Conservation (phyloP, 2,329 filamentous ascomycete genomes). For the Aspergillus unguis region DNA sequence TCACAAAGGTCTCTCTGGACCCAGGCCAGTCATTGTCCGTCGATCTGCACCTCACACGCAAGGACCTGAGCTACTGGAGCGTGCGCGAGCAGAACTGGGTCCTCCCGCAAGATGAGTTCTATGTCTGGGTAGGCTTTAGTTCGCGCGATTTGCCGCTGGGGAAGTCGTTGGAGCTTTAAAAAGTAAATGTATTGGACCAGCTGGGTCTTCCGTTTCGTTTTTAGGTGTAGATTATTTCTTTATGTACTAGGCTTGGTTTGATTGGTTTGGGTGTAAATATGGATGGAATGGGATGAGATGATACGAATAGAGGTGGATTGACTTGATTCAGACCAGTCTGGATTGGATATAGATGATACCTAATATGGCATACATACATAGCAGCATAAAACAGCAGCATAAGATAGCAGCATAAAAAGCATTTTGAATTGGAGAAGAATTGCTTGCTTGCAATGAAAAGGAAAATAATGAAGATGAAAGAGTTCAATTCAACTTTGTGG, state of each 20-base stretch:
- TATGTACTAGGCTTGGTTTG: no score
- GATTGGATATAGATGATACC: no score
- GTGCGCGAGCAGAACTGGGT: constrained; percentile 66
- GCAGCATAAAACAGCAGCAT: no score
- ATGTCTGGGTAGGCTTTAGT: constrained; percentile 37
- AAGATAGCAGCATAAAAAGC: no score
- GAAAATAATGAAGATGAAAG: neutral
- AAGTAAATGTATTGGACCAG: neutral
- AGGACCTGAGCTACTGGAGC: constrained; percentile 73
- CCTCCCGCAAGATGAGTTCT: constrained; percentile 46
- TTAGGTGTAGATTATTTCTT: no score
- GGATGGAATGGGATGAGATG: no score
- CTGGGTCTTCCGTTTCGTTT: neutral
- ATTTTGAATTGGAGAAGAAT: no score
- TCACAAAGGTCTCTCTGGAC: constrained; percentile 64
- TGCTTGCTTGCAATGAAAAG: neutral
- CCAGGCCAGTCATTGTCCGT: constrained; percentile 55
- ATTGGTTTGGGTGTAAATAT: no score
- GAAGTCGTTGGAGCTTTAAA: constrained; percentile 19
- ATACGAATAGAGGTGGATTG: no score
- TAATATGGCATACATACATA: no score
- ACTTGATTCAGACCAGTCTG: no score
- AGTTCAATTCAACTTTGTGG: neutral
- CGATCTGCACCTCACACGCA: constrained; percentile 59
- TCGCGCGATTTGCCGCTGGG: constrained; percentile 33